Base-by-base conservation (phyloP, 2,329 filamentous ascomycete genomes). In the Fusarium beomiforme region DNA sequence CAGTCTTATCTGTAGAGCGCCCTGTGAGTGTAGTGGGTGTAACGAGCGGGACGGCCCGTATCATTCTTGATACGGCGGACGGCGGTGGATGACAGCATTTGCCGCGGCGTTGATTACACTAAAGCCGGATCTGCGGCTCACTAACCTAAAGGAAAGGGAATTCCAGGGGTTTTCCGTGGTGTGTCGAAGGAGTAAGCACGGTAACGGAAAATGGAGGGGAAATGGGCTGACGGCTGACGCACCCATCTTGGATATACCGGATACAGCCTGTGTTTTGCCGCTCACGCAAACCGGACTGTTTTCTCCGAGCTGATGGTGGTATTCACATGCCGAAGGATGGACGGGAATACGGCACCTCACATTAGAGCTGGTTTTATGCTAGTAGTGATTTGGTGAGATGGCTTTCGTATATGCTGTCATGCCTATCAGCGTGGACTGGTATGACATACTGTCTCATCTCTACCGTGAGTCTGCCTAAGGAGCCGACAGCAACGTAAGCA, bases 161-260 rank as follows among this genome's bases (percentile, higher is more conserved):
- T 6, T 9, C 14, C 24, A 41, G 51, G 51, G 37, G 26, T 33
- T 55, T 31, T 31, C 51, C 23, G 37, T 43, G 26, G 11, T 17
- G 51, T 43, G 21, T 29, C 21, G 51, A 23, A 44, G 51, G 51
- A 43, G 17, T 26, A 31, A 33, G 26, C 37, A 31, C 11, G 21
- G 37, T 3, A 24, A 55, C 51, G 51, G 51, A 26, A 19, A 55
- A 55, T 55, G 37, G 51, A 33, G 51, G 37, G 37, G 51, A 33
- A 55, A 55, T 43, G 37, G 26, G 26, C 37, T 43, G 37, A 31
- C 4, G 12, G 49, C 34, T 39, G 23, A 39, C 34, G 13, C 16
- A 19, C 8, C 14, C 19, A 33, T 1, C 13, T 3, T 8, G 5
- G 39, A 26, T 42, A 34, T 24, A 1, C 37, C 26, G 26, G 24